phyloP scores from a whole-genome alignment of 192 early-diverging fungal genomes.

The Umbelopsis ramanniana region DNA sequence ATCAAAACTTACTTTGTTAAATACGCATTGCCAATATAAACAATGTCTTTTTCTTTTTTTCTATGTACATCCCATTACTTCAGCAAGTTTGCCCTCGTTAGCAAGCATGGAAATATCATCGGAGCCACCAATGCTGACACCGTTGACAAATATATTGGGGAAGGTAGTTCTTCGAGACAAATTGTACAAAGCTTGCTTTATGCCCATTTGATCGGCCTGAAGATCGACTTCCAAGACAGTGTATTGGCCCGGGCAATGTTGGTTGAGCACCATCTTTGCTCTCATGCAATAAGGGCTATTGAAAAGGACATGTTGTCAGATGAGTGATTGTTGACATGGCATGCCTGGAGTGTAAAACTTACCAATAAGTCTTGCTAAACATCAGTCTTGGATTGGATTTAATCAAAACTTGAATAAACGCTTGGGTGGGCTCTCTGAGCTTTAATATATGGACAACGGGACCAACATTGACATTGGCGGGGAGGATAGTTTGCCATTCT shows the following conservation, averaged over 20 bases:
- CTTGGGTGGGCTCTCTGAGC: constrained; percentile 19
- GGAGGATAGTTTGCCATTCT: constrained; percentile 23
- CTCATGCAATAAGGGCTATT: constrained; percentile 37
- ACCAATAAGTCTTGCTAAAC: constrained; percentile 46
- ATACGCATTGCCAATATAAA: no score
- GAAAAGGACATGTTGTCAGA: not conserved
- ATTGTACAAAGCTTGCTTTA: constrained; percentile 30
- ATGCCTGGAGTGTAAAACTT: not conserved
- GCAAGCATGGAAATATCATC: constrained; percentile 30
- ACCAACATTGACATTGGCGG: constrained; percentile 27
- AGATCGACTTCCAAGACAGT: constrained; percentile 34
- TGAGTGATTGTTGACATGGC: no score
- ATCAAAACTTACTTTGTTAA: no score
- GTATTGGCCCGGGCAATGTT: constrained; percentile 23
- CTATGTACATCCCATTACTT: constrained; percentile 11
- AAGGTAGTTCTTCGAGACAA: constrained; percentile 29
- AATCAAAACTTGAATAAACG: constrained; percentile 20
- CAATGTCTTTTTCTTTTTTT: no score
- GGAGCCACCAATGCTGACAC: constrained; percentile 32
- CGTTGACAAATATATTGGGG: constrained; percentile 31
- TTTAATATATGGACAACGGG: constrained; percentile 40
- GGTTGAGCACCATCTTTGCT: constrained; percentile 30
- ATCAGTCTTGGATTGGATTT: constrained; percentile 26
- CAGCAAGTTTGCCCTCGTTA: not conserved
- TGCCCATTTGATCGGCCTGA: constrained; percentile 10